Evolutionary conservation across 2,329 filamentous ascomycete species (phyloP).

Genomic region (Colletotrichum ledebouriae): DNA sequence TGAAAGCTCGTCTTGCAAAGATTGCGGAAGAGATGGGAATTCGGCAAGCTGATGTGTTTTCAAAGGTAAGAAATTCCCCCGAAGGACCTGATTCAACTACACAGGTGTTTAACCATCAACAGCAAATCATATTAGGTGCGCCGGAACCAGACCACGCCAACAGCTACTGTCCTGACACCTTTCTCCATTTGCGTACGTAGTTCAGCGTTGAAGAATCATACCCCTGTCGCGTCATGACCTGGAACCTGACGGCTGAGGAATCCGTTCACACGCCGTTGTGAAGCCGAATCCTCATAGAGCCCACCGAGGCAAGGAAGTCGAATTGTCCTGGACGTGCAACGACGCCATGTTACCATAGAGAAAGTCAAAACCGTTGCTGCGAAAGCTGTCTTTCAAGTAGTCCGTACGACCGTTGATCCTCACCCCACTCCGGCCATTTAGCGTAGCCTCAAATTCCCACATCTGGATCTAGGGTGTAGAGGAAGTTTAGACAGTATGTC

Average conservation of each 20-base stretch:
- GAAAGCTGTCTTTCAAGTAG: constrained; percentile 55
- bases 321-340: constrained; percentile 28
- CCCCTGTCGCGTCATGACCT: constrained; percentile 18
- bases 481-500: constrained; percentile 80
- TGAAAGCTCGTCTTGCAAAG: constrained; percentile 42
- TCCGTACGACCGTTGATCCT: constrained; percentile 53
- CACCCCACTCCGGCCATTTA: constrained; percentile 59
- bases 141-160: constrained; percentile 31
- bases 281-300: not conserved
- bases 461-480: constrained; percentile 80
- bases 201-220: constrained; percentile 32
- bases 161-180: constrained; percentile 37
- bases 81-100: not conserved
- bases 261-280: not conserved
- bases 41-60: constrained; percentile 46
- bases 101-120: not conserved
- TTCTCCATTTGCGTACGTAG: constrained; percentile 35
- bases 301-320: constrained; percentile 2
- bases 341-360: constrained; percentile 43
- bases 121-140: constrained; percentile 33
- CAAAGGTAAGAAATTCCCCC: constrained; percentile 35
- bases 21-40: constrained; percentile 46
- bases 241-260: not conserved
- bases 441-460: constrained; percentile 56
- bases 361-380: constrained; percentile 47